Base-by-base conservation (phyloP, 176 grass and related monocot genomes). In the Thalia dealbata region DNA sequence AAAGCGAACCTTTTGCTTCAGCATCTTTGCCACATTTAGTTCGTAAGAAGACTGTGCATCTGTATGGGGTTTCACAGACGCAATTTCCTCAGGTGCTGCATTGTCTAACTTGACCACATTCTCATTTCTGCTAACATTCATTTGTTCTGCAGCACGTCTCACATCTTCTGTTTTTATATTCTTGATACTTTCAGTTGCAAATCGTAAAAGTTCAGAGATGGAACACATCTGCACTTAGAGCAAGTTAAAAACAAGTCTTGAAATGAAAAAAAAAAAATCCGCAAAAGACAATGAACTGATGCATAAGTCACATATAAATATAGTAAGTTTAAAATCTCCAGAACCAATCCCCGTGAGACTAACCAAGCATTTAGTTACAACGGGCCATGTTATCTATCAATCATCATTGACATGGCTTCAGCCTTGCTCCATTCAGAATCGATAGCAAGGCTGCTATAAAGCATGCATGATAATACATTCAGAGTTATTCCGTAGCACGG, bases 171-270 rank as follows among this genome's bases (percentile, higher is more conserved):
- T 46, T 62, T 52, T 79, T 88, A 96, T 84, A 75, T 85, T 89
- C 70, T 91, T 96, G 86, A 96, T 96, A 64, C 86, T 87, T 74
- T 91, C 92, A 1, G 92, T 87, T 5, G 92, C 92, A 42, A 96
- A 48, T 63, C 42, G 91, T 67, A 96, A 2, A 21, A 96, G 77
- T 58, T 96, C 82, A 27, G 92, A 89, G 30, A 91, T 96, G 45
- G 89, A 85, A 86, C 91, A 89, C 75, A 96, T 44, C 92, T 96
- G 84, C 77, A 89, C 26, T 12, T 25, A 38, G 14, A 10, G 65
- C 9, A 1, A 19, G 14, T 69, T 24, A 0, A 28, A 67, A 21
- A 4, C 63, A 38, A 4, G 52, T 29, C 25, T 11, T 55, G 76
- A 14, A n/a, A 55, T 45, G 45, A 48, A 48, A 48, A 38, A 38